These are phyloP conservation scores for Schizothecium vesticola DNA, from an alignment of 495 filamentous ascomycete genomes.

Conservation along the genomic window DNA sequence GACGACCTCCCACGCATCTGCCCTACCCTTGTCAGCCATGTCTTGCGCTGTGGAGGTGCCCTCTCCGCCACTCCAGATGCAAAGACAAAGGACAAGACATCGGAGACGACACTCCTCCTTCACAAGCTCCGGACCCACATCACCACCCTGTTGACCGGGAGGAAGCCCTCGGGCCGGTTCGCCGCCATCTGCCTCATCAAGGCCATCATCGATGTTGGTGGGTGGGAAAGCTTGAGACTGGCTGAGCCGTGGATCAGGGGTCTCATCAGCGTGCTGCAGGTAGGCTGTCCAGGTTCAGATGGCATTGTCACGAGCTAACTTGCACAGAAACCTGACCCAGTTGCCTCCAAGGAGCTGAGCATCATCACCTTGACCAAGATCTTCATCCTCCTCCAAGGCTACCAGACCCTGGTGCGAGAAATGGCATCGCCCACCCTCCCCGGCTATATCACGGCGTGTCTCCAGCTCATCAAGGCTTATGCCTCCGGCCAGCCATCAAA, in stretches of 20 bases:
- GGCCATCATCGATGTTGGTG: conserved; percentile 71
- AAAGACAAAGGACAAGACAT: conserved; percentile 48
- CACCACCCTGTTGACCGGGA: conserved; percentile 67
- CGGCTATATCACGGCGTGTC: conserved; percentile 62
- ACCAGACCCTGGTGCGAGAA: conserved; percentile 77
- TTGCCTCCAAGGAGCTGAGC: conserved; percentile 65
- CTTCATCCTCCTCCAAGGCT: conserved; percentile 72
- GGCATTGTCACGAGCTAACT: conserved; percentile 6
- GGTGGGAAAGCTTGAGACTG: conserved; percentile 68
- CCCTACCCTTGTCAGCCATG: conserved; percentile 54
- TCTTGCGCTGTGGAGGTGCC: conserved; percentile 54
- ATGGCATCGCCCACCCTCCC: conserved; percentile 80
- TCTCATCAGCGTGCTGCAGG: conserved; percentile 63
- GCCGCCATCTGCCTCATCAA: conserved; percentile 72
- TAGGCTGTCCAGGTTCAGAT: conserved; percentile 30
- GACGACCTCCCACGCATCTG: conserved; percentile 59
- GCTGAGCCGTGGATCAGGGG: conserved; percentile 66
- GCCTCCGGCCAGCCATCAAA: conserved; percentile 35
- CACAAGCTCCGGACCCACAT: conserved; percentile 78
- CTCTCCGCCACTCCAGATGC: conserved; percentile 48
- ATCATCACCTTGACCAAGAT: conserved; percentile 74
- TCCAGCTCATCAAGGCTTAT: conserved; percentile 57
- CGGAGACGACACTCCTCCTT: conserved; percentile 58
- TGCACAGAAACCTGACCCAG: conserved; percentile 64
- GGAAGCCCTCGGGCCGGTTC: conserved; percentile 65